Base-by-base conservation (phyloP, 1,139 yeast genomes). In the Suhomyces guaymorum region DNA sequence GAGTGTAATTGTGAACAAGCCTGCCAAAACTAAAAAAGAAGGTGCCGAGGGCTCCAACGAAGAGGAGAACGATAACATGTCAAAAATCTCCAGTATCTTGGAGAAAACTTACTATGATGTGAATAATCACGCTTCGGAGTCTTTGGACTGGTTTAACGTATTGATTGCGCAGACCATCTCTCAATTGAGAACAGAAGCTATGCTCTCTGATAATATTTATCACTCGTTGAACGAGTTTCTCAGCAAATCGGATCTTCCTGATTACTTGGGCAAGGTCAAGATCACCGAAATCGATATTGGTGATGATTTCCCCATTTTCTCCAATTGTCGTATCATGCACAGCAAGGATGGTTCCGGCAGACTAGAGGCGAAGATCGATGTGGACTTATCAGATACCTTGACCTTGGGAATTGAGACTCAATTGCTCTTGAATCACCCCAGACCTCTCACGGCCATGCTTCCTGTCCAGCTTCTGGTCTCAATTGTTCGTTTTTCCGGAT, bases 101-200 rank as follows among this genome's bases (percentile, higher is more conserved):
- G 97, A 90, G 47, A 90, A 89, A 53, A 89, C 97, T 0, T 89
- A 88, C 54, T 94, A 94, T 57, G 88, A 92, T 54, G 97, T 92
- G 1, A 80, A 82, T 28, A 80, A 80, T 15, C 98, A 94, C 57
- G 70, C 82, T 3, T 77, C 97, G 0, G 99, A 92, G 63, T 83
- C 96, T 0, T 65, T 92, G 37, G 98, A 92, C 58, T 92, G 99
- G 98, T 88, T 92, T 56, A 92, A 92, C 51, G 97, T 92, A 1
- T 67, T 92, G 30, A 75, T 92, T 15, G 98, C 97, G 0, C 97
- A 94, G 55, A 82, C 90, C 4, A 82, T 92, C 15, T 78, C 88
- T 15, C 96, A 90, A 49, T 73, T 89, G 41, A 73, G 99, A 41
- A 75, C 81, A 14, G 97, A 92, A 55, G 97, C 97, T 0, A 63